Evolutionary conservation across 2,329 filamentous ascomycete species (phyloP), one percentile per base, ranked within the genome.

Genomic region (Sodiomyces alkalinus): DNA sequence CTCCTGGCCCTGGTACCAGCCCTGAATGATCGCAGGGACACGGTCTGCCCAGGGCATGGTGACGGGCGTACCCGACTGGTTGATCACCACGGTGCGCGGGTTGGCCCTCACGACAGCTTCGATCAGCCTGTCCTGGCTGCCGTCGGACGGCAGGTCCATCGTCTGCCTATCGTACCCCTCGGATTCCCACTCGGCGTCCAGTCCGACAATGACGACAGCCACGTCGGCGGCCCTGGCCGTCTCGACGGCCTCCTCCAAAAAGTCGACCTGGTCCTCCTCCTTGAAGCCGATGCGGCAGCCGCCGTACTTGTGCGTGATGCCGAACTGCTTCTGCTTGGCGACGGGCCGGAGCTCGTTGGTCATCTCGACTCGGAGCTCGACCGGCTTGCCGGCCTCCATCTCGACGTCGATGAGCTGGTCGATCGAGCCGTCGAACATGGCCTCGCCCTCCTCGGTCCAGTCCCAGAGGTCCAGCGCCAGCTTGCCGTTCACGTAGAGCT

Each of bases 1-100:
- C 47, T 81, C 75, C 39, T 80, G 74, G 9, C 76, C 76, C 35
- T 74, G 72, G 39, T 78, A 80, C 75, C 74, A 80, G 71, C 78
- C 67, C 44, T 83, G 77, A 1, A 85, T 44, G 17, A 83, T 71
- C 2, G 74, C 68, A 3, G 74, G 67, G 3, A 77, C 72, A 14
- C 60, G 51, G 36, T 69, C 58, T 2, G 60, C 68, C 79, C 77
- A 85, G 11, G 76, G 75, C 73, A 80, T 74, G 2, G 65, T 63
- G 11, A 80, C 64, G 0, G 74, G 72, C 4, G 71, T 73, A n/a
- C 73, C 74, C 1, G 73, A 76, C 35, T 78, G 73, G 43, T 74
- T 74, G 12, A 82, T 65, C 0, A 83, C 72, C 11, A 80, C 61
- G 0, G 76, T 80, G 13, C 60, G 61, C 3, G 72, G 60, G 43